These are phyloP conservation scores for Fusarium udum DNA, from an alignment of 2,329 filamentous ascomycete genomes.

Conservation along the genomic window DNA sequence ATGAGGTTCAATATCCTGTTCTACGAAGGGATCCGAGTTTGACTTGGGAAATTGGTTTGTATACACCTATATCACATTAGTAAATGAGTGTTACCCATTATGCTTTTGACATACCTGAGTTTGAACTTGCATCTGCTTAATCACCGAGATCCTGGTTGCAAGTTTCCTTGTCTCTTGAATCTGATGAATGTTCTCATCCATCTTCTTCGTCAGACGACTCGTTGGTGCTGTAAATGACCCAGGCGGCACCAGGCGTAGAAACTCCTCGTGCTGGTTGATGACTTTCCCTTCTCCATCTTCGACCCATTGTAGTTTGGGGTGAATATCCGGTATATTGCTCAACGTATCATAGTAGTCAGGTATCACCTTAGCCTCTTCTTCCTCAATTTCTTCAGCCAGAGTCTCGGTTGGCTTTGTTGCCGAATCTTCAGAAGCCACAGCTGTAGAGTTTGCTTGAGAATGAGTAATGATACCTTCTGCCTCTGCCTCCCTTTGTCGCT, in stretches of 20 bases:
- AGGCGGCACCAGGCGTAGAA: constrained; percentile 77
- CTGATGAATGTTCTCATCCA: constrained; percentile 91
- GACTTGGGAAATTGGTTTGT: constrained; percentile 99
- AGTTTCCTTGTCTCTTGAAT: constrained; percentile 98
- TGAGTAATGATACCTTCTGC: constrained; percentile 54
- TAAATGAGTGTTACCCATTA: neutral
- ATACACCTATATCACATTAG: constrained; percentile 72
- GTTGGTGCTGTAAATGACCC: constrained; percentile 80
- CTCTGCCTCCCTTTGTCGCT: constrained; percentile 77
- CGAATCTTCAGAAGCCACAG: constrained; percentile 56
- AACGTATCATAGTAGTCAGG: constrained; percentile 95
- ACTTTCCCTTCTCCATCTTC: constrained; percentile 91
- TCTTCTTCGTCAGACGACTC: constrained; percentile 77
- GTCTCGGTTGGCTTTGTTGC: constrained; percentile 71
- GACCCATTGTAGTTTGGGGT: constrained; percentile 81
- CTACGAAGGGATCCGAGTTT: constrained; percentile 86
- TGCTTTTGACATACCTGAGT: constrained; percentile 74
- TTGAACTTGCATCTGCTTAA: constrained; percentile 99
- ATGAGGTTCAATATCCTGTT: constrained; percentile 87
- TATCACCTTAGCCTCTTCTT: constrained; percentile 82
- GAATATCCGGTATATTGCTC: constrained; percentile 85
- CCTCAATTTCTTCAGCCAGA: constrained; percentile 93
- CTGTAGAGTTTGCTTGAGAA: constrained; percentile 49
- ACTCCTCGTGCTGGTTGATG: constrained; percentile 87
- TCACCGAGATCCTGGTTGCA: constrained; percentile 94